These are phyloP conservation scores for Solanum microdontum DNA, from an alignment of 257 asterid genomes.

Conservation along the genomic window DNA sequence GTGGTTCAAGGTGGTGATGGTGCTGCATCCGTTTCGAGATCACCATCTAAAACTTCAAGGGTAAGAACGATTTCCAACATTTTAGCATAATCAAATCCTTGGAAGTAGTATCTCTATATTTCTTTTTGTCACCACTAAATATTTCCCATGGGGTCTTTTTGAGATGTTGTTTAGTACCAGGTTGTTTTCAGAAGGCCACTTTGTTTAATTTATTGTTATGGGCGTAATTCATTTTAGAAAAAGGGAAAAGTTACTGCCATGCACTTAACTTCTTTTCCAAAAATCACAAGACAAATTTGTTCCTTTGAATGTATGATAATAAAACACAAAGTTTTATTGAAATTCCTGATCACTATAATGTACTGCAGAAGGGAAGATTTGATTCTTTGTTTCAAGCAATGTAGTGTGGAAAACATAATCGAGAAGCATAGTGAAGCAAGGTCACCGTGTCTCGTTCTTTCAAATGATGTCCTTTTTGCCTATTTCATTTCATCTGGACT, in stretches of 20 bases:
- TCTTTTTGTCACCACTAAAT: not conserved
- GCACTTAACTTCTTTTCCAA: not conserved
- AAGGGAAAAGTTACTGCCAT: not conserved
- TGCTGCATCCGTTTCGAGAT: slow-evolving; percentile 45
- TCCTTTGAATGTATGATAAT: not conserved
- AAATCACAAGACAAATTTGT: not conserved
- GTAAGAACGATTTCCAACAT: slow-evolving; percentile 14
- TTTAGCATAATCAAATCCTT: not conserved
- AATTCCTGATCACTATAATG: not conserved
- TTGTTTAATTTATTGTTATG: not conserved
- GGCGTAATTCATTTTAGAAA: not conserved
- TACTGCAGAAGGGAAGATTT: not conserved
- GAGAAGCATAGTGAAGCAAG: not conserved
- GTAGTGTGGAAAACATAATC: not conserved
- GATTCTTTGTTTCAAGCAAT: not conserved
- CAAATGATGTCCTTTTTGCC: not conserved
- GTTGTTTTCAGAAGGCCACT: not conserved
- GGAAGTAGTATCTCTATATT: not conserved
- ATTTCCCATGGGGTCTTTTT: not conserved
- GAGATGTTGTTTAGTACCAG: not conserved
- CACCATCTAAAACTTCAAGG: slow-evolving; percentile 45
- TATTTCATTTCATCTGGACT: not conserved
- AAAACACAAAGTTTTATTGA: not conserved
- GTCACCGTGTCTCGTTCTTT: not conserved
- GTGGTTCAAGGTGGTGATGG: slow-evolving; percentile 22